Evolutionary conservation across 2,329 filamentous ascomycete genomes (phyloP).

Genomic region (Fusarium newnesense): DNA sequence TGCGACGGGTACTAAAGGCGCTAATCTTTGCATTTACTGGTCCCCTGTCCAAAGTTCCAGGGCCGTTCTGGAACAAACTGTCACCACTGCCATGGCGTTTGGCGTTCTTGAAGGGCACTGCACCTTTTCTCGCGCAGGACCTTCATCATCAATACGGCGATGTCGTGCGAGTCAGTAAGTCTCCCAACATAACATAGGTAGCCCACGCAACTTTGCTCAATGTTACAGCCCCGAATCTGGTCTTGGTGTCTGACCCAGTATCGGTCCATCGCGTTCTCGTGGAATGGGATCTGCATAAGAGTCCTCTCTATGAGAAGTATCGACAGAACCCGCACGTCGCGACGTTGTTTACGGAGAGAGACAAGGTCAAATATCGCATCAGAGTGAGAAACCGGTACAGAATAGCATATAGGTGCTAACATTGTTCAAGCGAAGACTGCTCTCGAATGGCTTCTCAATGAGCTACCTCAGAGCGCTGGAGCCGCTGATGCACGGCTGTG

Average conservation of each 20-base stretch:
- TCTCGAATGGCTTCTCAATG: background rate
- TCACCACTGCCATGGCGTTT: background rate
- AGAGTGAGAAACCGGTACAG: background rate
- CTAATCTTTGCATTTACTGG: background rate
- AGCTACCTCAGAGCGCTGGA: background rate
- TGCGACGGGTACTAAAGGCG: background rate
- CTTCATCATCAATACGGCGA: background rate
- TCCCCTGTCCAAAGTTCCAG: background rate
- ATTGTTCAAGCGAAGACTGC: background rate
- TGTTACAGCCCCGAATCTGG: background rate
- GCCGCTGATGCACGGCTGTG: background rate
- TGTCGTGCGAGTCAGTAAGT: background rate
- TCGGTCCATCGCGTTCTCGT: background rate
- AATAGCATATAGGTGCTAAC: background rate
- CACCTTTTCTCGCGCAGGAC: background rate
- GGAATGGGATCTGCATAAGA: background rate
- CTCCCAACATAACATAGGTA: background rate
- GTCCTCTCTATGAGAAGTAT: background rate
- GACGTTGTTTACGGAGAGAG: background rate
- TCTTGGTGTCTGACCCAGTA: background rate
- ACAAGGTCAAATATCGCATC: background rate
- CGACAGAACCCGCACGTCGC: background rate
- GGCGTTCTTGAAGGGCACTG: background rate
- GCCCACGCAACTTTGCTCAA: background rate
- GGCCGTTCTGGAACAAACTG: background rate